phyloP scores from a whole-genome alignment of 2,329 filamentous ascomycete species.

The Onygenales sp. region DNA sequence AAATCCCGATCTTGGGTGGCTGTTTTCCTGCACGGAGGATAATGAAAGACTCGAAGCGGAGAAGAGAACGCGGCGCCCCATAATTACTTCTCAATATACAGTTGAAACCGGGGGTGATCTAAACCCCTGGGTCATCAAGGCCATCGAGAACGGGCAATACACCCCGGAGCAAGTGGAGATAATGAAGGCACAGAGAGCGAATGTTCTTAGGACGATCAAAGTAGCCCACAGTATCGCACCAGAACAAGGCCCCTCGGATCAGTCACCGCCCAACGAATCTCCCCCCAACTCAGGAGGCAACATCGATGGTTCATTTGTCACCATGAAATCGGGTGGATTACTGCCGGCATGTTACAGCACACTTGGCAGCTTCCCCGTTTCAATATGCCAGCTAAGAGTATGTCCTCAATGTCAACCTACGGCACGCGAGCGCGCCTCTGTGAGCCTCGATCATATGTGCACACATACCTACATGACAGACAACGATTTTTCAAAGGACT shows the following conservation, averaged over 20 bases:
- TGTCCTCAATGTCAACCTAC: constrained; percentile 12
- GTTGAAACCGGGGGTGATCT: constrained; percentile 16
- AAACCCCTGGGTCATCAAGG: constrained; percentile 31
- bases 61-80: constrained; percentile 20
- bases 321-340: background rate
- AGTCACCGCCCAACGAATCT: background rate
- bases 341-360: background rate
- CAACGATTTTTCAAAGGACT: background rate
- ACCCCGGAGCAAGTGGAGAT: constrained; percentile 31
- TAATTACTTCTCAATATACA: constrained; percentile 10
- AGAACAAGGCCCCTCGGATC: background rate
- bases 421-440: constrained; percentile 33
- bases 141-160: constrained; percentile 34
- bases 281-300: too few species aligned
- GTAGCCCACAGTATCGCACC: background rate
- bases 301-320: background rate
- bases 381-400: background rate
- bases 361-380: constrained; percentile 4
- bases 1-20: constrained; percentile 54
- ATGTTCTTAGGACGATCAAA: constrained; percentile 16
- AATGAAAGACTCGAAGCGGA: constrained; percentile 34
- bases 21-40: constrained; percentile 66
- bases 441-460: constrained; percentile 36
- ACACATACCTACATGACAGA: constrained; percentile 16
- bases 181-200: constrained; percentile 32